These are phyloP conservation scores for Rubroshorea leprosula DNA, from an alignment of 345 rosid genomes.

Conservation along the genomic window DNA sequence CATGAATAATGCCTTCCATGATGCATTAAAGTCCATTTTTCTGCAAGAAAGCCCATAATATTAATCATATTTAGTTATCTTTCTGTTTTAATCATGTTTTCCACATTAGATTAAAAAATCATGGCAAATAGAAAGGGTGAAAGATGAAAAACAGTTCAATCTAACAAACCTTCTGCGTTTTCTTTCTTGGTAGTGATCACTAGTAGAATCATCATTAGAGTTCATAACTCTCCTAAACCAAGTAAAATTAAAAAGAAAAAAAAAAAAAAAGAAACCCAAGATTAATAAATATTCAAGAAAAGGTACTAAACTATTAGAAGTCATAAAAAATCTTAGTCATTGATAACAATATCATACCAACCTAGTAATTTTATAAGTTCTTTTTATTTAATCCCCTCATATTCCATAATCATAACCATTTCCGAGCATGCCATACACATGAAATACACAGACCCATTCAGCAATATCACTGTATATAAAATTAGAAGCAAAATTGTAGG, in stretches of 20 bases:
- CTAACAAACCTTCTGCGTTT: conserved; percentile 59
- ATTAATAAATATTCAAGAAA: background rate
- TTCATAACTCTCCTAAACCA: conserved; percentile 53
- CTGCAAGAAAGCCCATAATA: conserved; percentile 28
- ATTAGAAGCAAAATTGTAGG: conserved; percentile 1
- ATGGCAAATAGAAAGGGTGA: background rate
- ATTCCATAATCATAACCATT: background rate
- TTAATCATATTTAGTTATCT: too few species aligned
- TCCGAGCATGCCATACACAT: too few species aligned
- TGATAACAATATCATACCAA: too few species aligned
- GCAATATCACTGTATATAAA: background rate
- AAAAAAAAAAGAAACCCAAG: conserved; percentile 3
- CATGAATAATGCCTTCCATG: conserved; percentile 61
- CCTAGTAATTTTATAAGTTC: too few species aligned
- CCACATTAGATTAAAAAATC: too few species aligned
- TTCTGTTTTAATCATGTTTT: too few species aligned
- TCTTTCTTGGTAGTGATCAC: conserved; percentile 29
- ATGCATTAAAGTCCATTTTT: conserved; percentile 33
- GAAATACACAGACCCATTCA: background rate
- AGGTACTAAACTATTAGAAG: background rate
- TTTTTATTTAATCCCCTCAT: too few species aligned
- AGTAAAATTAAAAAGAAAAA: background rate
- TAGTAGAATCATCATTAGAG: conserved; percentile 31
- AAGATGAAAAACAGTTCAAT: background rate
- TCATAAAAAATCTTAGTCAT: background rate